Base-by-base conservation (phyloP, 208 protist species). In the Strigomonas galati region DNA sequence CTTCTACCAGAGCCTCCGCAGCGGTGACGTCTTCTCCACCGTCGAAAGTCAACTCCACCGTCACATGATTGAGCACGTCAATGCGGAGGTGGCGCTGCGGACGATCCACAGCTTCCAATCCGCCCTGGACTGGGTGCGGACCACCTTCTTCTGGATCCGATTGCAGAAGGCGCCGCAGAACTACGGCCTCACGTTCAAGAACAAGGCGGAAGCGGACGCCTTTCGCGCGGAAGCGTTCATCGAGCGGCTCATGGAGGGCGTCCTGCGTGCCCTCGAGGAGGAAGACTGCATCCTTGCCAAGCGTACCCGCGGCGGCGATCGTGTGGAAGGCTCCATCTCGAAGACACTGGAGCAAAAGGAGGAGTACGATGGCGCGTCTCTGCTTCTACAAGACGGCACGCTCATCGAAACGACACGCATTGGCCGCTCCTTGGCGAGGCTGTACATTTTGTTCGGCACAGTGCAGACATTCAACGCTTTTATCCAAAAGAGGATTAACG, bases 61-160 rank as follows among this genome's bases (percentile, higher is more conserved):
- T 40, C 70, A 89, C 58, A 88, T 97, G 78, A 89, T 97, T 55
- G 94, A 97, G 71, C 93, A 98, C 72, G 82, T 97, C 27, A 98
- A 98, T 64, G 95, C 95, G 0, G 93, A 98, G 65, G 86, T 98
- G 14, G 86, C 81, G 15, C 72, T 98, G n/a, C 72, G 88, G 6
- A 97, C 88, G 15, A 94, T 98, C 55, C 77, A 85, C 69, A 87
- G 67, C 53, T 86, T 93, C 40, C 44, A 65, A 27, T 69, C 79
- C 4, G 92, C 79, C 2, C 54, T 93, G 27, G 78, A 85, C 32
- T 98, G 95, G 93, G 79, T 94, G 14, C 84, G 89, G 65, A 94
- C 91, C 27, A 98, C 93, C 23, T 97, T 94, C 51, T 86, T 94
- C 23, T 96, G 91, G 89, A 89, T 93, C 44, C 83, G 91, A 4